Evolutionary conservation across 345 rosid genomes (phyloP), one percentile per base, ranked within the genome.

Genomic region (Clarkia xantiana): DNA sequence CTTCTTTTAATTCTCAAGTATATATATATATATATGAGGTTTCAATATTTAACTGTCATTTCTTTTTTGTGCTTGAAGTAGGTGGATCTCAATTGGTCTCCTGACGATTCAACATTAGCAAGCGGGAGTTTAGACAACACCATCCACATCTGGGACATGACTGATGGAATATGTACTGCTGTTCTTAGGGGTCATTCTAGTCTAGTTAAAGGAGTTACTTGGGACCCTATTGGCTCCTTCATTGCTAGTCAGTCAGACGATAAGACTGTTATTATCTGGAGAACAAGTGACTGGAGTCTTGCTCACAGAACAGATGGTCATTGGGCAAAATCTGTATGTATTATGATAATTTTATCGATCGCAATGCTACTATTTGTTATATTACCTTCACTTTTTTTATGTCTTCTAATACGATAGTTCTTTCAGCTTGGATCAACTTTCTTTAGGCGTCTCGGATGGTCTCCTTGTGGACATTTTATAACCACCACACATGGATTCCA

Each of bases 81-180:
- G 99, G 99, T 93, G 86, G 99, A 93, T 93, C 93, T 87, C 68
- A 93, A 93, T 68, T 93, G 99, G 99, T 93, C 99, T 66, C 94
- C 95, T 58, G 99, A 93, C 78, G 99, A 93, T 65, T 84, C 80
- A 42, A 80, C 71, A 68, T 60, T 93, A 59, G 97, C 96, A 52
- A 93, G 99, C 53, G 99, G 95, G 54, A 87, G 99, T 81, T 68
- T 93, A 68, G 99, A 93, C 71, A 93, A 93, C 64, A 87, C 99
- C 1, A 58, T 93, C 54, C 96, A 87, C 64, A 70, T 93, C 48
- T 93, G 99, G 99, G 80, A 87, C 64, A 82, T 79, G 96, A 80
- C 71, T 71, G 88, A 56, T 59, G 99, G 99, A 44, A 82, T 84
- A 48, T 87, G 96, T 75, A 82, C 80, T 13, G 87, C 99, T 56